Evolutionary conservation across 495 filamentous ascomycete genomes (phyloP).

Genomic region (Aspergillus egyptiacus): DNA sequence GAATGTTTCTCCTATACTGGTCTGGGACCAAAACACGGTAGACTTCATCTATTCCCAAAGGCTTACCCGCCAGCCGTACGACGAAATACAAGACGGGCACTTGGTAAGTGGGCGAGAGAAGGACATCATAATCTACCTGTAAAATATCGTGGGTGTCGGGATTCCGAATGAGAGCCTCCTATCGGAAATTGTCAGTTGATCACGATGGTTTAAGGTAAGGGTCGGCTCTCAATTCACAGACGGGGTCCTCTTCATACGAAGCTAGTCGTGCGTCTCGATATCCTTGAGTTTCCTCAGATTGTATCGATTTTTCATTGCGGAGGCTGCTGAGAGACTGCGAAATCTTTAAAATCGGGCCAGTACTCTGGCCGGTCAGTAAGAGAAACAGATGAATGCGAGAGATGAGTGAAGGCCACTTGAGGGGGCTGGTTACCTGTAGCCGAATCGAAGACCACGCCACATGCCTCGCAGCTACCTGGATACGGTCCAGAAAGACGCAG

Average conservation of each 20-base stretch:
- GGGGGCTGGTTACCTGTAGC: conserved; percentile 25
- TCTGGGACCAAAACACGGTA: conserved; percentile 65
- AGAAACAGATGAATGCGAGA: conserved; percentile 7
- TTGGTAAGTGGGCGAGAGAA: conserved; percentile 44
- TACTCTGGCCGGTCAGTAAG: conserved; percentile 23
- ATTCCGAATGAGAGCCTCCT: conserved; percentile 41
- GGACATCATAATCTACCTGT: conserved; percentile 51
- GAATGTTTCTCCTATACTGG: conserved; percentile 51
- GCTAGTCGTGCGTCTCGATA: conserved; percentile 21
- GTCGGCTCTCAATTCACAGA: conserved; percentile 15
- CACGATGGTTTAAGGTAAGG: not conserved
- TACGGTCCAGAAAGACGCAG: conserved; percentile 50
- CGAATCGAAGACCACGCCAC: conserved; percentile 26
- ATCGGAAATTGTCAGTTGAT: conserved; percentile 21
- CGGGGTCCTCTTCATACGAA: conserved; percentile 32
- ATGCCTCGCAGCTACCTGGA: conserved; percentile 26
- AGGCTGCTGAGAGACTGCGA: conserved; percentile 22
- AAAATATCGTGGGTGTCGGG: conserved; percentile 19
- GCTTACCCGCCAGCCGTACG: conserved; percentile 55
- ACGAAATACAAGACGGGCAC: conserved; percentile 49
- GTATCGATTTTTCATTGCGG: conserved; percentile 1
- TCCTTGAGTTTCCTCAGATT: conserved; percentile 14
- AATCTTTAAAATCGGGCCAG: conserved; percentile 31
- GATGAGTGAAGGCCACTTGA: conserved; percentile 2
- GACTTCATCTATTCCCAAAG: conserved; percentile 58